Conservation (phyloP, 148 eudicot genomes). For the Chenopodium quinoa region DNA sequence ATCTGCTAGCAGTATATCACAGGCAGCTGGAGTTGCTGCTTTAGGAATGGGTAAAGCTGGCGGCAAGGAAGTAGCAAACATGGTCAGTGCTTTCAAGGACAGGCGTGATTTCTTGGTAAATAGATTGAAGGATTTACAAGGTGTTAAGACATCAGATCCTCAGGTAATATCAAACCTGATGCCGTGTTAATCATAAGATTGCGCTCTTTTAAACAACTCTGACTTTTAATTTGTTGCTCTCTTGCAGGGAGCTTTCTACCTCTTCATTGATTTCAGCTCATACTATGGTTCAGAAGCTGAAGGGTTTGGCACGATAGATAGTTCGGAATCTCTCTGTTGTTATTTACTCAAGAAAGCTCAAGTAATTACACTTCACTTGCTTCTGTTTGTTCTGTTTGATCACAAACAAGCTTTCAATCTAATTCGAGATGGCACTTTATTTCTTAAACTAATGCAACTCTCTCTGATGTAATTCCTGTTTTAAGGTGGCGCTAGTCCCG, state of each 20-base stretch:
- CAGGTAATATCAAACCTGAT: conserved; percentile 34
- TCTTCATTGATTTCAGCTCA: conserved; percentile 76
- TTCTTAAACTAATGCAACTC: no score
- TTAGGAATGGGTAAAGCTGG: conserved; percentile 82
- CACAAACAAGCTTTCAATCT: background rate
- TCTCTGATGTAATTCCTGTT: background rate
- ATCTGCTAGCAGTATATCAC: conserved; percentile 78
- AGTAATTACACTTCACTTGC: conserved; percentile 32
- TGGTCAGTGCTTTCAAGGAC: conserved; percentile 84
- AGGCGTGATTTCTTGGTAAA: conserved; percentile 72
- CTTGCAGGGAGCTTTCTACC: conserved; percentile 90
- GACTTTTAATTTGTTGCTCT: background rate
- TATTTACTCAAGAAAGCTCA: conserved; percentile 78
- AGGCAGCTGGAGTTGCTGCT: conserved; percentile 81
- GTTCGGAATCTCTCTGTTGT: conserved; percentile 75
- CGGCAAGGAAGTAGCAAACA: conserved; percentile 69
- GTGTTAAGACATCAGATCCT: conserved; percentile 80
- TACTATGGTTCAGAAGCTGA: conserved; percentile 64
- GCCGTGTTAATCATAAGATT: background rate
- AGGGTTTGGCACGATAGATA: conserved; percentile 63
- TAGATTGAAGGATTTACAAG: conserved; percentile 60
- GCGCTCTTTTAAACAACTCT: background rate
- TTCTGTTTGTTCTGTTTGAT: background rate
- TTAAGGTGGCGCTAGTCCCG: conserved; percentile 10
- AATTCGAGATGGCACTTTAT: no score